Base-by-base conservation (phyloP, 2,329 filamentous ascomycete species). In the Bipolaris cookei region DNA sequence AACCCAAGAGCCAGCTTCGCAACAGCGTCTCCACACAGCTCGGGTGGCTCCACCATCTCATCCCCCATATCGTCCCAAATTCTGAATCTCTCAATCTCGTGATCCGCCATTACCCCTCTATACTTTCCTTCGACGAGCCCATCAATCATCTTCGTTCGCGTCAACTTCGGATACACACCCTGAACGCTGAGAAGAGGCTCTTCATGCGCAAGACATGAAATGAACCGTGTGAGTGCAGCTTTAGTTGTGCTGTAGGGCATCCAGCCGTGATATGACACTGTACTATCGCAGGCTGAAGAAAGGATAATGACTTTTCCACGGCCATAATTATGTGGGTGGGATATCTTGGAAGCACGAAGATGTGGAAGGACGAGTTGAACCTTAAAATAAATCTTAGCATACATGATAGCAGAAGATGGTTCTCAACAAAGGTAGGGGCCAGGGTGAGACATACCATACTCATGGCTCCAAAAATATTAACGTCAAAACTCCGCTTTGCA, bases 391-490 rank as follows among this genome's bases (percentile, higher is more conserved):
- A 11, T 39, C 23, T 43, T 23, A 43, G 41, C 7, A 43, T 30
- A 21, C 18, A 21, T n/a, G 8, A 20, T 20, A 39, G 2, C 18
- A 13, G 18, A 16, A 18, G n/a, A 18, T 21, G 37, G 11, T 21
- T 20, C 13, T 13, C 16, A 54, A n/a, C 18, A 20, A 38, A 37
- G 11, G 28, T 7, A 5, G 44, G 18, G 38, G 2, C 14, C 2
- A 16, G 5, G 10, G 35, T 13, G 6, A 18, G 38, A 35, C 57
- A 4, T 66, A 68, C 68, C 63, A 70, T 69, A 3, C 52, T 62
- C 56, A 69, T 66, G 3, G 63, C 61, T 8, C 67, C 68, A 34
- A 71, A 70, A 21, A 70, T 62, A 54, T 71, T 70, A 18, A 69
- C 62, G 34, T 65, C 67, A 46, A 63, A 70, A 8, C 61, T 56